A percentile compares a stretch with the other conserved stretches of the same genome.
These are phyloP conservation scores for Boletus rufocinnamomeus DNA, from an alignment of 768 basidiomycete genomes.

Conservation along the genomic window DNA sequence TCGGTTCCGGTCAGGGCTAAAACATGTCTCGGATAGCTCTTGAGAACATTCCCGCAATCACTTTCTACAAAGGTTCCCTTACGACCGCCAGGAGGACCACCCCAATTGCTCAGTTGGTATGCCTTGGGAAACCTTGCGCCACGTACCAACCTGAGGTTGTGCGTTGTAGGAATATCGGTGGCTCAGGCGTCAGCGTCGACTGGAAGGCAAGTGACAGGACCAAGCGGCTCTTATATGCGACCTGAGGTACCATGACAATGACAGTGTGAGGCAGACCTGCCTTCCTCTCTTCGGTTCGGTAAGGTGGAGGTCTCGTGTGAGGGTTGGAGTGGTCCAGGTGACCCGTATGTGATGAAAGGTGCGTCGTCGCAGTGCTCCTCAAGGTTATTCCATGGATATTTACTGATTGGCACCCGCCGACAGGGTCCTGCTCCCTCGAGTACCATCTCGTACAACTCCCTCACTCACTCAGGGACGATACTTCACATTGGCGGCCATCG, in stretches of 20 bases:
- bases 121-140: slow-evolving; percentile 76
- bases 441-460: slow-evolving; percentile 80
- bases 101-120: slow-evolving; percentile 77
- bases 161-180: slow-evolving; percentile 80
- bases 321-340: slow-evolving; percentile 83
- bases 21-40: slow-evolving; percentile 72
- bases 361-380: slow-evolving; percentile 12
- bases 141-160: slow-evolving; percentile 82
- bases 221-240: slow-evolving; percentile 4
- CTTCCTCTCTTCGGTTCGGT: slow-evolving; percentile 79
- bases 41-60: slow-evolving; percentile 70
- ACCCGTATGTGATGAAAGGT: slow-evolving; percentile 87
- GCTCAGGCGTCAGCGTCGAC: slow-evolving; percentile 76
- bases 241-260: slow-evolving; percentile 11
- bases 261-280: slow-evolving; percentile 90
- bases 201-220: slow-evolving; percentile 69
- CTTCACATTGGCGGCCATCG: slow-evolving; percentile 10
- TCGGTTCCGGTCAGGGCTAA: neutral
- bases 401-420: neutral
- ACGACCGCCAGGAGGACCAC: slow-evolving; percentile 66
- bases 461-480: slow-evolving; percentile 27
- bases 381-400: neutral
- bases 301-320: slow-evolving; percentile 87
- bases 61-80: slow-evolving; percentile 69
- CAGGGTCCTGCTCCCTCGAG: slow-evolving; percentile 86